Evolutionary conservation across 257 asterid genomes (phyloP), one percentile per base, ranked within the genome.

Genomic region (Salvia rosmarinus): DNA sequence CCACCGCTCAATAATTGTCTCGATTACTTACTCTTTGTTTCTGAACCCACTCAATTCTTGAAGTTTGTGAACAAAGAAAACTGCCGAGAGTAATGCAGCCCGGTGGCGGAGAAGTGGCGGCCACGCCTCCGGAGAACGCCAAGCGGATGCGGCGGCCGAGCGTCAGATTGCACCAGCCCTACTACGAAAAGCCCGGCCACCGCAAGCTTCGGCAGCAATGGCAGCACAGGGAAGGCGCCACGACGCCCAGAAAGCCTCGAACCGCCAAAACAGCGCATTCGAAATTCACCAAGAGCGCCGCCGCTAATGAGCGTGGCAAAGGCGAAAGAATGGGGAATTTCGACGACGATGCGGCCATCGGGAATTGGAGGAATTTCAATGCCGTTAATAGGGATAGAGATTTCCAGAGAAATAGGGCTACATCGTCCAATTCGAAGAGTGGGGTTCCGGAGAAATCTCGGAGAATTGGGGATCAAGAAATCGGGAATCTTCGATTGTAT

Each of bases 81-180:
- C 42, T 7, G 16, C 30, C 69, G 60, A 35, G 34, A 70, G 35
- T 40, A 78, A 78, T 78, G 88, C 73, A 58, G 72, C 16, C n/a
- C 74, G 64, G 32, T 46, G 76, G 68, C 20, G 81, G 66, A 42
- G 76, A 64, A 6, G 73, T 40, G 16, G 68, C 56, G 2, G 62
- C 69, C 19, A 68, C 70, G 4, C 67, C 51, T 60, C 72, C 64
- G 58, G 72, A 21, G 80, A 44, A 56, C 21, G 51, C 13, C 13
- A 83, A 81, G 77, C 82, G 85, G 71, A 64, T 40, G 74, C 83
- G 85, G 75, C 84, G 88, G 51, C 88, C 88, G 10, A 83, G 78
- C 72, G 85, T 83, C 5, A 79, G 88, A 50, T 43, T 83, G 64
- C 78, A 76, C 67, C 81, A 78, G 68, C 85, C 88, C 32, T 83